phyloP scores from a whole-genome alignment of 495 filamentous ascomycete genomes.

The Talaromyces liani region DNA sequence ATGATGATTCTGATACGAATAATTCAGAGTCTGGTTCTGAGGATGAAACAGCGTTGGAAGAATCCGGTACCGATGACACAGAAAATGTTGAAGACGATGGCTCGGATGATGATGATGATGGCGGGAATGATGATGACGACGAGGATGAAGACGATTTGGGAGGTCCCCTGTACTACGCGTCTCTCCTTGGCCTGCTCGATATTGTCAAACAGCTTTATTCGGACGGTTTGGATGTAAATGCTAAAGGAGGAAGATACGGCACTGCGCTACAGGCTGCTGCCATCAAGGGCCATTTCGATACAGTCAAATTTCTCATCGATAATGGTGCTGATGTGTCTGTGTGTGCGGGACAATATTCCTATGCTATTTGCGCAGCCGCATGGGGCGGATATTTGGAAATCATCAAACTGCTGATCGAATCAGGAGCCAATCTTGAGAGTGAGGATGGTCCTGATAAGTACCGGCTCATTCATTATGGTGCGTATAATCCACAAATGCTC shows the following conservation, averaged over 20 bases:
- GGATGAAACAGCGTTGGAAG: not conserved
- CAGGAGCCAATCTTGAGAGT: slow-evolving; percentile 9
- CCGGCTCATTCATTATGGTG: slow-evolving; percentile 11
- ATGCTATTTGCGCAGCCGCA: slow-evolving; percentile 12
- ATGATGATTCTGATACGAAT: not conserved
- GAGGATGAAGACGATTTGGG: not conserved
- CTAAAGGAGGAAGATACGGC: slow-evolving; percentile 1
- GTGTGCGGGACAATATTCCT: slow-evolving; percentile 7
- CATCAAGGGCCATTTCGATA: not conserved
- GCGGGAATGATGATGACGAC: not conserved
- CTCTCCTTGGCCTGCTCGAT: slow-evolving; percentile 11
- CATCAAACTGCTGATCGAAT: slow-evolving; percentile 12
- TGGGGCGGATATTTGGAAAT: slow-evolving; percentile 9
- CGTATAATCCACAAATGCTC: slow-evolving; percentile 8
- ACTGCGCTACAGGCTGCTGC: not conserved
- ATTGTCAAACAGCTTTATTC: slow-evolving; percentile 10
- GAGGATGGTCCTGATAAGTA: slow-evolving; percentile 5
- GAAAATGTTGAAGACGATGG: not conserved
- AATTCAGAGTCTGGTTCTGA: not conserved
- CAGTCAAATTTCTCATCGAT: slow-evolving; percentile 13
- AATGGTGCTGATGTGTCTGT: slow-evolving; percentile 12
- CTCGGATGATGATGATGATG: not conserved
- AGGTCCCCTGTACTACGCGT: slow-evolving; percentile 12
- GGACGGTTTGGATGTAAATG: slow-evolving; percentile 5
- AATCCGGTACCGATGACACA: not conserved